Conservation (phyloP, 2,329 filamentous ascomycete species). For the Fusarium sp. region DNA sequence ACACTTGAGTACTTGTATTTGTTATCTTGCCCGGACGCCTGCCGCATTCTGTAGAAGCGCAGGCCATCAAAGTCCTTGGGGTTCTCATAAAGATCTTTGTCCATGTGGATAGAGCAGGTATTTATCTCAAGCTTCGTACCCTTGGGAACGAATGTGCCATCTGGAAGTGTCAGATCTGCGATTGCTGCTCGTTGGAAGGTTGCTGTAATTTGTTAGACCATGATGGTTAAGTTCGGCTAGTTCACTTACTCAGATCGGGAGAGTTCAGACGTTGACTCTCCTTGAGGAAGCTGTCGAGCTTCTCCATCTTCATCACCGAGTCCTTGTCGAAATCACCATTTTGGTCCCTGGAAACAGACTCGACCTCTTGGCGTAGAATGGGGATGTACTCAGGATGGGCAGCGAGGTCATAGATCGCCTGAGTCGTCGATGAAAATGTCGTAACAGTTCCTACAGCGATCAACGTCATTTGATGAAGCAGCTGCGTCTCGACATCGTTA, state of each 20-base stretch:
- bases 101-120: slow-evolving; percentile 36
- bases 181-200: slow-evolving; percentile 10
- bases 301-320: slow-evolving; percentile 9
- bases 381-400: slow-evolving; percentile 29
- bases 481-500: slow-evolving; percentile 16
- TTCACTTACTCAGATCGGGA: slow-evolving; percentile 32
- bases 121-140: slow-evolving; percentile 39
- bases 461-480: slow-evolving; percentile 24
- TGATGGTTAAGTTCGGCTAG: fast-evolving
- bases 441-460: slow-evolving; percentile 38
- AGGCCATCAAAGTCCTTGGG: slow-evolving; percentile 31
- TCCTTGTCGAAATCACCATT: not conserved
- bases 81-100: slow-evolving; percentile 15
- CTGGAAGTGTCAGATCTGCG: slow-evolving; percentile 24
- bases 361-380: slow-evolving; percentile 26
- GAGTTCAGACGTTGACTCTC: slow-evolving; percentile 43
- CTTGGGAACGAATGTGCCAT: slow-evolving; percentile 34
- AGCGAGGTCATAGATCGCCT: slow-evolving; percentile 42
- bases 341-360: not conserved
- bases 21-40: slow-evolving; percentile 12
- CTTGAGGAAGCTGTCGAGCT: slow-evolving; percentile 45
- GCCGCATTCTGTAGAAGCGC: slow-evolving; percentile 35
- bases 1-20: slow-evolving; percentile 36
- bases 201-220: not conserved
- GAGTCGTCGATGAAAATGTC: slow-evolving; percentile 34